These are phyloP conservation scores for Trichoderma polysporum DNA, from an alignment of 2,329 filamentous ascomycete species.

Conservation along the genomic window DNA sequence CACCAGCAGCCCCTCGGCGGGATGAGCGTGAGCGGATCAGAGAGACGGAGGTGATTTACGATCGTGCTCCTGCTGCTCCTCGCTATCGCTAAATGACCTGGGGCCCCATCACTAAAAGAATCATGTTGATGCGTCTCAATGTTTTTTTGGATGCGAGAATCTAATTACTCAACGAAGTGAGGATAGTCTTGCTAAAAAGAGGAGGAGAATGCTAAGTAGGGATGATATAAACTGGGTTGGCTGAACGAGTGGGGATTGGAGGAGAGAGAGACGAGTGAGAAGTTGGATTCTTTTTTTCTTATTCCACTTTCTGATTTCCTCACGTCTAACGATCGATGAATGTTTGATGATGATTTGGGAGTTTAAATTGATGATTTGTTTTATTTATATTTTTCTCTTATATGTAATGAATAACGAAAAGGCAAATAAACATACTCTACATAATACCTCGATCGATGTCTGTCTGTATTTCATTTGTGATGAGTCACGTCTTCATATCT, in stretches of 20 bases:
- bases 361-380: constrained; percentile 18
- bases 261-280: neutral
- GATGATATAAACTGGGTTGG: constrained; percentile 2
- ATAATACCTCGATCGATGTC: neutral
- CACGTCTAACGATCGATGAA: constrained; percentile 18
- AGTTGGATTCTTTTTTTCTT: neutral
- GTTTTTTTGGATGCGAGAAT: neutral
- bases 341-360: constrained; percentile 16
- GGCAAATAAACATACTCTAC: constrained; percentile 9
- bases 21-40: constrained; percentile 64
- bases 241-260: neutral
- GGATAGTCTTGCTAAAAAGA: neutral
- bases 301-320: constrained; percentile 3
- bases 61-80: constrained; percentile 38
- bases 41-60: constrained; percentile 68
- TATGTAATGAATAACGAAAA: constrained; percentile 20
- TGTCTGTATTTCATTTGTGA: neutral
- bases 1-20: constrained; percentile 37
- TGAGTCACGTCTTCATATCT: neutral
- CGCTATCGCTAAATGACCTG: constrained; percentile 27
- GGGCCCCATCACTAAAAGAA: neutral
- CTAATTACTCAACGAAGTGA: neutral
- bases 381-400: neutral
- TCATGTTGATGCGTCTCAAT: neutral
- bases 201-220: neutral